Evolutionary conservation across 2,329 filamentous ascomycete species (phyloP).

Genomic region (Ceratocystis destructans): DNA sequence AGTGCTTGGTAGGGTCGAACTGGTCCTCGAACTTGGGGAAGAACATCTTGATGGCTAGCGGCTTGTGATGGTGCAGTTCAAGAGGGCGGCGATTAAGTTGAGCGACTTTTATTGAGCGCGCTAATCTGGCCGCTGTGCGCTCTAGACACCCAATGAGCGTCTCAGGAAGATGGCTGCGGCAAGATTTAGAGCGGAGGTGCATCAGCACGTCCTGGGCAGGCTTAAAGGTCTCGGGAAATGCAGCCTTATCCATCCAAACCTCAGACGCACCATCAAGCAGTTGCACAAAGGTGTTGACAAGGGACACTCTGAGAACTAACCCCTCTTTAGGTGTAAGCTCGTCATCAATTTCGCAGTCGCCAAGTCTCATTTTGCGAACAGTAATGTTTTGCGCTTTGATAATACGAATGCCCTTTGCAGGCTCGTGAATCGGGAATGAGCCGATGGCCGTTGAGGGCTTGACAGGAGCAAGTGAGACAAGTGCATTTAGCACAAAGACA

Average conservation of each 20-base stretch:
- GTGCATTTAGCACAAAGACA: conserved; percentile 63
- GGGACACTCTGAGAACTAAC: conserved; percentile 38
- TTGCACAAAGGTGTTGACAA: conserved; percentile 48
- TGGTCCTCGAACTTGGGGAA: conserved; percentile 93
- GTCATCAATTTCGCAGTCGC: conserved; percentile 36
- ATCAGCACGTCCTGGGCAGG: conserved; percentile 49
- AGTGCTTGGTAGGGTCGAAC: conserved; percentile 91
- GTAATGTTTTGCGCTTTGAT: conserved; percentile 29
- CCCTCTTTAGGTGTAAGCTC: conserved; percentile 24
- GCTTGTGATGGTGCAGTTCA: conserved; percentile 76
- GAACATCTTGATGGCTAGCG: conserved; percentile 72
- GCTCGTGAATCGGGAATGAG: conserved; percentile 48
- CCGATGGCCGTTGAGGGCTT: conserved; percentile 36
- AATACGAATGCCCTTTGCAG: conserved; percentile 39
- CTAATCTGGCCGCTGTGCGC: conserved; percentile 34
- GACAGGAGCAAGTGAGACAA: conserved; percentile 51
- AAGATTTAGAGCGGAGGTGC: conserved; percentile 38
- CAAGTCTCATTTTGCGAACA: conserved; percentile 43
- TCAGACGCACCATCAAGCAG: conserved; percentile 56
- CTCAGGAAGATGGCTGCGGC: conserved; percentile 24
- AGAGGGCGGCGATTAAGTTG: conserved; percentile 60
- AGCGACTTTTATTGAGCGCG: conserved; percentile 45
- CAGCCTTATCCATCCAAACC: conserved; percentile 57
- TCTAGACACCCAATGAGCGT: conserved; percentile 30
- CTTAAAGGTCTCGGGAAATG: conserved; percentile 54